Evolutionary conservation across 2,329 filamentous ascomycete genomes (phyloP).

Genomic region (Alternaria sp.): DNA sequence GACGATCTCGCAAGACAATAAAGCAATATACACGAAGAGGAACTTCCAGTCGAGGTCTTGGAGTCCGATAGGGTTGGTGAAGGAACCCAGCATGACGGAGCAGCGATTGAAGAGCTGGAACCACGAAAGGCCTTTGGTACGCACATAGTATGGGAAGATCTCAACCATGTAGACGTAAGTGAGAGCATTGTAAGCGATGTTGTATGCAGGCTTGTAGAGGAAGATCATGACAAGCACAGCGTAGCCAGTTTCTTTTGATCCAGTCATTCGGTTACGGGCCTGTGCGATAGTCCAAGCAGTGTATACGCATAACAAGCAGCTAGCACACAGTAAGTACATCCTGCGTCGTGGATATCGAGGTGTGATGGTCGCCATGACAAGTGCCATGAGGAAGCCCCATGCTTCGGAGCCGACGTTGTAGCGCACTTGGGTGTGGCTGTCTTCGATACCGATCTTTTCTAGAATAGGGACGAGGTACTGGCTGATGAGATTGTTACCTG

Average conservation of each 20-base stretch:
- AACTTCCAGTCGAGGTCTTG: conserved; percentile 68
- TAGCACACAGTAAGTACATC: conserved; percentile 61
- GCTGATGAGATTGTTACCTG: conserved; percentile 67
- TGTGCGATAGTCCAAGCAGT: conserved; percentile 52
- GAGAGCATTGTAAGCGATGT: conserved; percentile 66
- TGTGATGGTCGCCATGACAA: conserved; percentile 64
- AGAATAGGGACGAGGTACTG: conserved; percentile 73
- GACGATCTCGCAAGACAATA: conserved; percentile 44
- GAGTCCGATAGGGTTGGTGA: conserved; percentile 70
- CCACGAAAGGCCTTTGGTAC: conserved; percentile 60
- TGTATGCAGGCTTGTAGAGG: conserved; percentile 63
- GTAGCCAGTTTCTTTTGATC: conserved; percentile 45
- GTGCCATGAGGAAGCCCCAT: conserved; percentile 66
- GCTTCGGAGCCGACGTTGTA: conserved; percentile 67
- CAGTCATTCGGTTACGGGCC: conserved; percentile 62
- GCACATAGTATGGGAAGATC: conserved; percentile 60
- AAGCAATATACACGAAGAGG: conserved; percentile 66
- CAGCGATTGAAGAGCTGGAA: conserved; percentile 71
- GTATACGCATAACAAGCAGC: conserved; percentile 46
- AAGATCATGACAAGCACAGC: conserved; percentile 62
- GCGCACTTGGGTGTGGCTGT: conserved; percentile 48
- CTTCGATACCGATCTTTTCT: conserved; percentile 67
- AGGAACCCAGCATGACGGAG: conserved; percentile 68
- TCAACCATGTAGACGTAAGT: conserved; percentile 64
- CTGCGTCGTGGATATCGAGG: conserved; percentile 65